Percentiles rank a stretch among this genome's conserved stretches.
These are phyloP conservation scores for Phylloporus sp. DNA, from an alignment of 768 basidiomycete species.

Conservation along the genomic window DNA sequence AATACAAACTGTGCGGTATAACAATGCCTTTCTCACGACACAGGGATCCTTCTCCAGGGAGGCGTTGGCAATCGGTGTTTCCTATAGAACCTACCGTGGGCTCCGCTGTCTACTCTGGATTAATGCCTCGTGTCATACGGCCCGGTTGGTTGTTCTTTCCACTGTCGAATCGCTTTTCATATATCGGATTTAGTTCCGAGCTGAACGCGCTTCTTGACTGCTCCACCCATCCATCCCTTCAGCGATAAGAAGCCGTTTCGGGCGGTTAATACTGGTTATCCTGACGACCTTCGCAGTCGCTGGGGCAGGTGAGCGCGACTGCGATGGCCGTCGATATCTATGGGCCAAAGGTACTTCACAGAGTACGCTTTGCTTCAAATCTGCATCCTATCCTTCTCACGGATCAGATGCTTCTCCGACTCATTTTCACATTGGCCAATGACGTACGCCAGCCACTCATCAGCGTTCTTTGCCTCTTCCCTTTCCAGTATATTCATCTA, in stretches of 20 bases:
- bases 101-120: background rate
- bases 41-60: constrained; percentile 2
- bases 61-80: constrained; percentile 9
- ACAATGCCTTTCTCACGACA: constrained; percentile 4
- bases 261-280: constrained; percentile 17
- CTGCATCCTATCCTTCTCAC: constrained; percentile 12
- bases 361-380: constrained; percentile 15
- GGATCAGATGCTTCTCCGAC: constrained; percentile 20
- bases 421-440: constrained; percentile 23
- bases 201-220: constrained; percentile 1
- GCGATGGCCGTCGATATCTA: no score
- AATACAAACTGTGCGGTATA: no score
- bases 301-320: constrained; percentile 12
- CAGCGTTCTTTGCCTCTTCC: constrained; percentile 15
- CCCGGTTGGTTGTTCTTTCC: constrained; percentile 18
- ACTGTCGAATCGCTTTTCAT: constrained; percentile 26
- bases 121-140: constrained; percentile 11
- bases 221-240: background rate
- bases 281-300: constrained; percentile 16
- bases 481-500: constrained; percentile 13
- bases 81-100: constrained; percentile 23
- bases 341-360: no score
- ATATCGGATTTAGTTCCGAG: constrained; percentile 23
- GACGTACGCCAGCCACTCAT: constrained; percentile 23
- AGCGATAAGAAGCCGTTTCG: constrained; percentile 15